Base-by-base conservation (phyloP, 305 asterid species). In the Ajuga reptans region DNA sequence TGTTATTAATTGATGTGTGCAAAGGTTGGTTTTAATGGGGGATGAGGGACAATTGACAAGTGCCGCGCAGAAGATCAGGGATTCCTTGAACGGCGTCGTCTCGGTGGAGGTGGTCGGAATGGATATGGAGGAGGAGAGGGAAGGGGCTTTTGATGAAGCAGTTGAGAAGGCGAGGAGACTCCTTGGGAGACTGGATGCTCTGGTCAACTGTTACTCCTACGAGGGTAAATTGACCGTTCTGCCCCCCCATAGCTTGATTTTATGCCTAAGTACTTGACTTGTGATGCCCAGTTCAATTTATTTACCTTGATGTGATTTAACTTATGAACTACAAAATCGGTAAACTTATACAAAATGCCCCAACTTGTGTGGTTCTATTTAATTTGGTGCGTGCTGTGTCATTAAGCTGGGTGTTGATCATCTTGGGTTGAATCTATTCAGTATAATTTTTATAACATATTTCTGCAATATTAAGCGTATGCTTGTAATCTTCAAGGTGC, bases 1-100 rank as follows among this genome's bases (percentile, higher is more conserved):
- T 57, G 10, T 54, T 46, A 41, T 15, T 18, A 21, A 15, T 55
- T 9, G 10, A 21, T 59, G 27, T 4, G 41, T 36, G 54, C 33
- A 14, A 39, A 70, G 98, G 74, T 56, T 92, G 82, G 96, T 86
- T 59, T 71, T 92, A 85, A 58, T 86, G 92, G 98, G 98, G 63
- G 63, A 89, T 6, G 91, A 89, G 84, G 78, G 24, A n/a, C 83
- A 71, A 54, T 46, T 89, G 82, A 76, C 68, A 81, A 66, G 24
- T 6, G 84, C 83, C 11, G 95, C 84, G 27, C 84, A 83, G 58
- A 78, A 76, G 73, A 84, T 92, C 3, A 77, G 41, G 66, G 70
- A 54, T 29, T 84, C 90, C 9, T 50, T 85, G 11, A 42, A 72
- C 66, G 91, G 80, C 75, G 82, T 9, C 69, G 85, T 69, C 39